These are phyloP conservation scores for Lizonia empirigonia DNA, from an alignment of 2,329 filamentous ascomycete genomes.

Conservation along the genomic window DNA sequence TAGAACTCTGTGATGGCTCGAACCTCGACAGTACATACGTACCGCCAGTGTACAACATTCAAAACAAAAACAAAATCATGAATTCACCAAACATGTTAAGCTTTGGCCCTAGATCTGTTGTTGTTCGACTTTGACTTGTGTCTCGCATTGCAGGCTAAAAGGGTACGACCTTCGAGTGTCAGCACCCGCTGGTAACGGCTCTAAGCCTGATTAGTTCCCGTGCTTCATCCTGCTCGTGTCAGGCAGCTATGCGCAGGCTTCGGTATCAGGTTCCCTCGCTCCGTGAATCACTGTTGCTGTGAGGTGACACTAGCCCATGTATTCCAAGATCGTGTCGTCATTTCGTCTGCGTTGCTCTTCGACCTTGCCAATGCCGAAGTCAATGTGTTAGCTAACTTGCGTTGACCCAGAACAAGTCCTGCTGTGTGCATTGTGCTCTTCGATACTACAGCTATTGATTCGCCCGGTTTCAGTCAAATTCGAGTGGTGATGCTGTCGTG, in stretches of 20 bases:
- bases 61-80: slow-evolving; percentile 3
- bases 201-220: no score
- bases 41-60: slow-evolving; percentile 11
- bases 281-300: no score
- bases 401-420: neutral
- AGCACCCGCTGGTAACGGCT: no score
- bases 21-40: slow-evolving; percentile 12
- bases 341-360: no score
- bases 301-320: no score
- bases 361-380: neutral
- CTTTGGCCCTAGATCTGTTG: neutral
- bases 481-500: neutral
- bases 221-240: no score
- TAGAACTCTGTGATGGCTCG: slow-evolving; percentile 12
- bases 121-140: neutral
- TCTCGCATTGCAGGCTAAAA: neutral
- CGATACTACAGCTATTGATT: neutral
- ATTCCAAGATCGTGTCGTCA: no score
- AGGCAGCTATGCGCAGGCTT: no score
- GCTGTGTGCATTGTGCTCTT: neutral
- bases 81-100: neutral
- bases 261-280: no score
- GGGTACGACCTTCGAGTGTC: neutral
- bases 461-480: neutral
- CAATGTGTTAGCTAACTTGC: no score